A percentile compares a stretch with the other conserved stretches of the same genome.
Conservation (phyloP, 352 stramenopile genomes). For the Plasmopara muralis region DNA sequence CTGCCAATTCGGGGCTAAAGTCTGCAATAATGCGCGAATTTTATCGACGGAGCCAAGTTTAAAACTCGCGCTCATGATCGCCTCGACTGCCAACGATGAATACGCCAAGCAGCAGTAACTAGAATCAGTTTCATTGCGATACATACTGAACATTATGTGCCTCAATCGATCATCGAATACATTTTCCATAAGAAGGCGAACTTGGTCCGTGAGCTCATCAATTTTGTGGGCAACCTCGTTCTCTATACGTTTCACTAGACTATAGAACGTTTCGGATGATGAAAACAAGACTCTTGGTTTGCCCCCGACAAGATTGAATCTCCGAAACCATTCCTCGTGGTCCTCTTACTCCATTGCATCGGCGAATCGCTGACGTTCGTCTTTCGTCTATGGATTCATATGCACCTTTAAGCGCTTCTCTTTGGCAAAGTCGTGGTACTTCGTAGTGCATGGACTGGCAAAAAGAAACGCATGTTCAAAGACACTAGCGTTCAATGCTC, state of each 20-base stretch:
- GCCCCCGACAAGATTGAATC: slow-evolving; percentile 20
- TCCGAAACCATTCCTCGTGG: slow-evolving; percentile 16
- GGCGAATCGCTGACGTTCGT: slow-evolving; percentile 14
- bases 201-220: slow-evolving; percentile 1
- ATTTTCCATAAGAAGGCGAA: slow-evolving; percentile 2
- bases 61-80: slow-evolving; percentile 7
- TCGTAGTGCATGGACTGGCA: slow-evolving; percentile 15
- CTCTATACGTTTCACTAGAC: too few species aligned
- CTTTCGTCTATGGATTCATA: slow-evolving; percentile 28
- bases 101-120: slow-evolving; percentile 3
- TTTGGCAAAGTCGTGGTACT: slow-evolving; percentile 25
- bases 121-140: neutral
- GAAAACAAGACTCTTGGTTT: slow-evolving; percentile 4
- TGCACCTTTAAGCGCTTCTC: slow-evolving; percentile 15
- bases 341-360: slow-evolving; percentile 10
- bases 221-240: neutral
- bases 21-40: neutral
- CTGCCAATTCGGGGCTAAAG: too few species aligned
- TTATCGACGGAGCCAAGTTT: neutral
- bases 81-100: slow-evolving; percentile 11
- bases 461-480: slow-evolving; percentile 13
- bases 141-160: slow-evolving; percentile 6
- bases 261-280: too few species aligned
- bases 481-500: neutral
- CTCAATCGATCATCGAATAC: slow-evolving; percentile 7